Base-by-base conservation (phyloP, 2,329 filamentous ascomycete genomes). In the Penicillium olsonii region DNA sequence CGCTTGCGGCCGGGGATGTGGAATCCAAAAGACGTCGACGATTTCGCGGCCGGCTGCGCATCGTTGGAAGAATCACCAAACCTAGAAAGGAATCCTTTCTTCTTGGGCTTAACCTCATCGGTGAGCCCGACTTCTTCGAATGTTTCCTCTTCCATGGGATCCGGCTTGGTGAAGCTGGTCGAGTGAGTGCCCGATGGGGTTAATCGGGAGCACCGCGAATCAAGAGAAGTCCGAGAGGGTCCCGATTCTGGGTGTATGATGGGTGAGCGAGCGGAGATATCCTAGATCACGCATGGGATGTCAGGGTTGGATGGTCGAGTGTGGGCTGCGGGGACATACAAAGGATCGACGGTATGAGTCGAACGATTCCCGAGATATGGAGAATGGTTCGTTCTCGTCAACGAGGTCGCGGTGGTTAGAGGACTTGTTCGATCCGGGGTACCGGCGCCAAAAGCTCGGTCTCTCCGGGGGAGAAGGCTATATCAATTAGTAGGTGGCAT, bases 271-370 rank as follows among this genome's bases (percentile, higher is more conserved):
- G 92, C 92, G 42, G 87, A 92, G 53, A 97, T 95, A 67, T 97
- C 92, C 92, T 95, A 63, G 50, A 24, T 31, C 14, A 35, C 14
- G 9, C 2, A n/a, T 18, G 52, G 19, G 33, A 37, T 22, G 49
- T 57, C 49, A 60, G 51, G 11, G 19, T 17, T n/a, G 17, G 4
- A 26, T 35, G 10, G 18, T 27, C 39, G 9, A 20, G n/a, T 12
- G 15, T 17, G 11, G 9, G 29, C 12, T 17, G 20, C 29, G 42
- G 38, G 26, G 33, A 78, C 87, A 61, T 81, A 96, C 92, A 76
- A 97, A 97, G 56, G 92, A 96, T 64, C 94, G 85, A 56, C 94
- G 82, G 74, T 97, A 97, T 3, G 92, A 96, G 69, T 97, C 94
- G 66, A 97, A 97, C 2, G 92, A 96, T 74, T 97, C 94, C 64